A percentile compares a stretch with the other conserved stretches of the same genome.
Evolutionary conservation across 768 basidiomycete genomes (phyloP).

Genomic region (Krasilnikovozyma curviuscula): DNA sequence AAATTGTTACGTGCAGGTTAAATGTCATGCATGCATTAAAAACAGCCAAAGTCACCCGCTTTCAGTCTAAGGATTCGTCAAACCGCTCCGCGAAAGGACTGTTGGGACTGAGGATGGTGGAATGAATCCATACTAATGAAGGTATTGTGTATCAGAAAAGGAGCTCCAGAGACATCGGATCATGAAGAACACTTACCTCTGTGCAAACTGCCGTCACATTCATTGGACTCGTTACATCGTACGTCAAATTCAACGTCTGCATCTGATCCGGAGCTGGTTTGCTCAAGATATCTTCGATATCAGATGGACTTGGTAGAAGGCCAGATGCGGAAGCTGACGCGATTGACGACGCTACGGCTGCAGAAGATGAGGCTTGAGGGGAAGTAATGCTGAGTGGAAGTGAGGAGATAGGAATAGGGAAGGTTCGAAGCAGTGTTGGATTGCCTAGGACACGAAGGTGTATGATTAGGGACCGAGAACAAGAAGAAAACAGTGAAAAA

Average conservation of each 20-base stretch:
- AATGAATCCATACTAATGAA: constrained; percentile 2
- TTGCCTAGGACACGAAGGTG: constrained; percentile 13
- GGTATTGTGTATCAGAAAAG: not conserved
- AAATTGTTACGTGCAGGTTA: too few species aligned
- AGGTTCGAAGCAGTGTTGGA: constrained; percentile 10
- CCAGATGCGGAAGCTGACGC: constrained; percentile 3
- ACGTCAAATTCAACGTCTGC: constrained; percentile 54
- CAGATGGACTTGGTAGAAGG: constrained; percentile 1
- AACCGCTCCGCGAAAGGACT: constrained; percentile 1
- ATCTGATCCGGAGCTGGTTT: constrained; percentile 1
- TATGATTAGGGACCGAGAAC: not conserved
- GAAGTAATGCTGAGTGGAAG: too few species aligned
- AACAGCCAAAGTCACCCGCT: too few species aligned
- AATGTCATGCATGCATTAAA: too few species aligned
- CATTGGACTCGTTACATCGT: constrained; percentile 80
- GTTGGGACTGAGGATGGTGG: constrained; percentile 2
- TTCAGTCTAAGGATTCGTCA: too few species aligned
- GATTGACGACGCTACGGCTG: too few species aligned
- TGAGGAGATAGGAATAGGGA: too few species aligned
- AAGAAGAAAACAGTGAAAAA: not conserved
- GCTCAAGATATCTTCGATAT: constrained; percentile 2
- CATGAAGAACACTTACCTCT: constrained; percentile 32
- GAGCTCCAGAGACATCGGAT: not conserved
- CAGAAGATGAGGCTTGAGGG: too few species aligned
- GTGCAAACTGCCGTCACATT: constrained; percentile 92